Conservation (phyloP, 495 filamentous ascomycete genomes). For the Penicillium lagena region DNA sequence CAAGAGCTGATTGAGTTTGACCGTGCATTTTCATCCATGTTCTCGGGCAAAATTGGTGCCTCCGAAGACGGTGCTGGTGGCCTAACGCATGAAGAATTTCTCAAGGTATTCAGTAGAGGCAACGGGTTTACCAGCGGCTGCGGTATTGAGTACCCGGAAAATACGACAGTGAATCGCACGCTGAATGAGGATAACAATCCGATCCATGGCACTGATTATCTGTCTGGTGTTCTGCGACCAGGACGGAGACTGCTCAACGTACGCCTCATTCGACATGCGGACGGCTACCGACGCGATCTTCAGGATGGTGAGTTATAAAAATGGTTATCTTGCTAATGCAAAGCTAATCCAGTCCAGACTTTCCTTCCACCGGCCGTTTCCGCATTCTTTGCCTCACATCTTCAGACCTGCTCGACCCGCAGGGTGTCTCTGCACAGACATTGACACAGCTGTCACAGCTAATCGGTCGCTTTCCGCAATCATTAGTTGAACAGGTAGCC, state of each 20-base stretch:
- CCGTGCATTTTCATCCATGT: conserved; percentile 47
- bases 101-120: conserved; percentile 39
- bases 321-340: not conserved
- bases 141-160: conserved; percentile 40
- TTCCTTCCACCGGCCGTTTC: conserved; percentile 39
- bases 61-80: conserved; percentile 23
- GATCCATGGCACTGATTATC: conserved; percentile 35
- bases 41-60: conserved; percentile 39
- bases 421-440: conserved; percentile 20
- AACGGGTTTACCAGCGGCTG: conserved; percentile 43
- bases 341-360: conserved; percentile 14
- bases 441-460: conserved; percentile 32
- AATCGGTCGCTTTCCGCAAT: conserved; percentile 34
- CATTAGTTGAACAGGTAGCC: conserved; percentile 53
- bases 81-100: conserved; percentile 46
- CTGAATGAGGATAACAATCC: conserved; percentile 13
- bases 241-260: conserved; percentile 30
- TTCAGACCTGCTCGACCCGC: conserved; percentile 20
- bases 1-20: conserved; percentile 72
- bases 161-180: conserved; percentile 26
- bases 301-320: conserved; percentile 37
- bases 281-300: conserved; percentile 36
- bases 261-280: conserved; percentile 35
- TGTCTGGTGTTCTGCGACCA: conserved; percentile 32
- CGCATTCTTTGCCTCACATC: conserved; percentile 40